These are phyloP conservation scores for Raphanus sativus DNA, from an alignment of 345 rosid species.

Conservation along the genomic window DNA sequence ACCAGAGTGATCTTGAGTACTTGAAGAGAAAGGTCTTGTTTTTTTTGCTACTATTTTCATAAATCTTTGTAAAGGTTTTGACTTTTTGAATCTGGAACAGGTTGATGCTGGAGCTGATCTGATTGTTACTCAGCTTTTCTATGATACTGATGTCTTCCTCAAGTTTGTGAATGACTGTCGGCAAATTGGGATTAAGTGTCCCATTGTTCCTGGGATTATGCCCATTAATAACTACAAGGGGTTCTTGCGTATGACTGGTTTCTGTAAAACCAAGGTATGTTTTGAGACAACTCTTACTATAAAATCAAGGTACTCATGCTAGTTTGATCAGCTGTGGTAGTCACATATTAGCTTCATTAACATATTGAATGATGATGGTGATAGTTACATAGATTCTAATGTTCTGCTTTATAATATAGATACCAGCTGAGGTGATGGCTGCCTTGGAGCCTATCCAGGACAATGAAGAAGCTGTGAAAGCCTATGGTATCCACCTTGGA, in stretches of 20 bases:
- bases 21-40: constrained; percentile 72
- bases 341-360: no score
- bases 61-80: background rate
- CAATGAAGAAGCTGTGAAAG: constrained; percentile 93
- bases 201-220: constrained; percentile 96
- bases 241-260: constrained; percentile 90
- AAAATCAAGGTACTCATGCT: background rate
- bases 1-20: constrained; percentile 80
- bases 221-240: constrained; percentile 93
- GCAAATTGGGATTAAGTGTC: constrained; percentile 81
- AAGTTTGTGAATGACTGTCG: constrained; percentile 94
- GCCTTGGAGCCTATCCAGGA: constrained; percentile 95
- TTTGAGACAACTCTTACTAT: background rate
- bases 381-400: background rate
- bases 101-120: constrained; percentile 98
- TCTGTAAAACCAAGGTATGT: constrained; percentile 85
- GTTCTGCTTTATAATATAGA: constrained; percentile 37
- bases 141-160: constrained; percentile 85
- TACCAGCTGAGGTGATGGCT: constrained; percentile 77
- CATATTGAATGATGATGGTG: no score
- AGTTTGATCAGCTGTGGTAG: no score
- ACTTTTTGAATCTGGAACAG: constrained; percentile 35
- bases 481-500: constrained; percentile 92
- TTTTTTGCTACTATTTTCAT: background rate
- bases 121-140: constrained; percentile 79